Evolutionary conservation across 148 eudicot genomes (phyloP).

Genomic region (Diospyros kaki): DNA sequence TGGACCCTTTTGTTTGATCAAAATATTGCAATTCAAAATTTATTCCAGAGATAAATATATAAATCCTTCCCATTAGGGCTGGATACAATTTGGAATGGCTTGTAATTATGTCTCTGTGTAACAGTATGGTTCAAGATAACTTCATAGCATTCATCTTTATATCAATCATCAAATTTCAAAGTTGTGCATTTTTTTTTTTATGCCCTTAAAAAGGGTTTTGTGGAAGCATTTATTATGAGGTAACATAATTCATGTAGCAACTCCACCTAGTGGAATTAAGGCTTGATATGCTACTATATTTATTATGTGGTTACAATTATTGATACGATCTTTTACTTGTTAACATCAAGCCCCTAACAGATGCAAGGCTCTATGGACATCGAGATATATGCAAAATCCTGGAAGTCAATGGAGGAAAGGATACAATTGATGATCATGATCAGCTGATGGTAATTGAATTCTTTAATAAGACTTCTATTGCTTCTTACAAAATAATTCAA

Average conservation of each 20-base stretch:
- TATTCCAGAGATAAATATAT: no score
- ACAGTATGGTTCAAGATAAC: background rate
- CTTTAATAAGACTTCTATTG: background rate
- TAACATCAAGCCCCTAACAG: constrained; percentile 32
- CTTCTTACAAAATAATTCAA: background rate
- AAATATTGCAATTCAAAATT: no score
- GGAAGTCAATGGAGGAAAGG: constrained; percentile 42
- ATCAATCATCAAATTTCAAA: background rate
- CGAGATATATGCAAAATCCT: constrained; percentile 40
- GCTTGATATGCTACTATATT: no score
- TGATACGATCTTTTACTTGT: constrained; percentile 10
- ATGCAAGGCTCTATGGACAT: constrained; percentile 39
- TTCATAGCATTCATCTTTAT: background rate
- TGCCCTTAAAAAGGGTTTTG: background rate
- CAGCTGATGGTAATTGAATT: constrained; percentile 24
- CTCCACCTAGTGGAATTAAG: no score
- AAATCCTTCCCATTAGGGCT: background rate
- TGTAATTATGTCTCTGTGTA: background rate
- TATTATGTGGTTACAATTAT: background rate
- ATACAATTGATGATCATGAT: constrained; percentile 10
- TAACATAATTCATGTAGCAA: background rate
- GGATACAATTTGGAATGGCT: background rate
- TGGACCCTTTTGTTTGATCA: no score
- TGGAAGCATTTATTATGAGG: background rate
- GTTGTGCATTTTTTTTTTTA: background rate